Evolutionary conservation across 2,329 filamentous ascomycete species (phyloP), one percentile per base, ranked within the genome.

Genomic region (Cladophialophora bantiana): DNA sequence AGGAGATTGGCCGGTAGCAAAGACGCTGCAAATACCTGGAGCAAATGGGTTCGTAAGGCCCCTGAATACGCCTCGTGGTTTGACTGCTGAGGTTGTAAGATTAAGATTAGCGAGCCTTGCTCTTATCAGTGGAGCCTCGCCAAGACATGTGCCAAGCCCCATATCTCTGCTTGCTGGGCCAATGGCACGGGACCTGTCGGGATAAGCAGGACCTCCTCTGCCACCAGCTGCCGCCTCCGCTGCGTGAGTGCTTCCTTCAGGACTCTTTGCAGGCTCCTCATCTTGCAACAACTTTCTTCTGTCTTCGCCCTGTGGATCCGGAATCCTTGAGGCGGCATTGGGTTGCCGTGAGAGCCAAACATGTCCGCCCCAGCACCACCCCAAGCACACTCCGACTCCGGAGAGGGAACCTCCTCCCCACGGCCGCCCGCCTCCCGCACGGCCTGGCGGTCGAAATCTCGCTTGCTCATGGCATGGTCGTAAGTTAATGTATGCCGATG

Each of bases 61-160:
- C 31, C 18, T 26, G 48, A 31, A 53, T 31, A 38, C 32, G 42
- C 63, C 59, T 55, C 59, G 59, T 62, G 57, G 56, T 48, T 48
- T 15, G 26, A 48, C 7, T 61, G 45, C 38, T 32, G 50, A 64
- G 55, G 45, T 50, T 50, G 45, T 32, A 35, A 64, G 55, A 68
- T 68, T 32, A 35, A 64, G 55, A 68, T 68, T 65, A 59, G 63
- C 66, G 66, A 68, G 66, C 66, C 66, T 68, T 54, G 62, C 15
- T 38, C 59, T 68, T 68, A 68, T 68, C 66, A 58, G 56, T 68
- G 66, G 66, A 64, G 56, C 32, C 50, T 20, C 45, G 66, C 66
- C 66, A 68, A 66, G 59, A 20, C 15, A 26, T 12, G 7, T 26
- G 60, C 66, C 59, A 66, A 64, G 62, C 4, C 40, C 35, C 54